Evolutionary conservation across 2,329 filamentous ascomycete species (phyloP), one percentile per base, ranked within the genome.

Genomic region (Ciborinia camelliae): DNA sequence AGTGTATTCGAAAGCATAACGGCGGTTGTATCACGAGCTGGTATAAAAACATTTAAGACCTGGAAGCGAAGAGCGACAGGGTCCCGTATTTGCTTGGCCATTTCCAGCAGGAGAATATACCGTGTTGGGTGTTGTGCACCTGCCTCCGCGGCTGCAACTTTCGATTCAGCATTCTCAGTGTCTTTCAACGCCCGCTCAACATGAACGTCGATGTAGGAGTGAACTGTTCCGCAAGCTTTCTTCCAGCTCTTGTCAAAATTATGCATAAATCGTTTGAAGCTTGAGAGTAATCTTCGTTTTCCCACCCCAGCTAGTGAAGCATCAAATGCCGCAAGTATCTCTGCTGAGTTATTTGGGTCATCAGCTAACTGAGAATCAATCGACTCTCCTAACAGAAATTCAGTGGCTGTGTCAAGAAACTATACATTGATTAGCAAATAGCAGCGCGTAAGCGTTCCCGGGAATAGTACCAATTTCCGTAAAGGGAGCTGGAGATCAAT

Each of bases 51-150:
- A 18, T 63, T 37, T 2, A 66, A 3, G 43, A 59, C 15, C 23
- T 63, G 52, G 20, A 63, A 66, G 43, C 64, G 64, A 10, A 65
- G 51, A 2, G 43, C 39, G 20, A 65, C 18, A 7, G 51, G 64
- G 37, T 65, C 64, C 6, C 64, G 64, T n/a, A 51, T 65, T 28
- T 65, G 50, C 18, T 62, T 62, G 41, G 58, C 64, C 51, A 65
- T 62, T 48, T 65, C 58, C 6, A 62, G 35, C 7, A 65, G 50
- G 7, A 65, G 64, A 26, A 65, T 62, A 41, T 65, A 62, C 14
- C 51, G 50, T 23, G 28, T 23, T 5, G 26, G 55, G 6, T 37
- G 18, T 50, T 20, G 30, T 47, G 52, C 26, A 20, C 32, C 8
- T 37, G 28, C 20, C 20, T 32, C 39, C 18, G 4, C 20, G 20